A percentile compares a stretch with the other conserved stretches of the same genome.
These are phyloP conservation scores for Mycena sp. DNA, from an alignment of 1,284 basidiomycete species.

Conservation along the genomic window DNA sequence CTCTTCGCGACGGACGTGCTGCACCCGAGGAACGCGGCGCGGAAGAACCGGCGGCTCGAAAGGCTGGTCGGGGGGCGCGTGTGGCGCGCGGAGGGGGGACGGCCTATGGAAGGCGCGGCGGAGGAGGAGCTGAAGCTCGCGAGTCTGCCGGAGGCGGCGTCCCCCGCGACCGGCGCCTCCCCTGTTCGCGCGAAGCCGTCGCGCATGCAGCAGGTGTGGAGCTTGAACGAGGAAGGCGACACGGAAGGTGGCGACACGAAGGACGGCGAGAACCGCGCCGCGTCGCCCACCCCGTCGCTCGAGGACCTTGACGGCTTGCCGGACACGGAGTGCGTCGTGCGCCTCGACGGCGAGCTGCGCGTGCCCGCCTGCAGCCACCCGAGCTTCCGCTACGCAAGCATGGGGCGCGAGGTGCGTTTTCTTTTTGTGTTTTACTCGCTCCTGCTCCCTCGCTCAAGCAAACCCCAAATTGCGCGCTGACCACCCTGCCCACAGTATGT, in stretches of 20 bases:
- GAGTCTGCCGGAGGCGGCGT: conserved; percentile 6
- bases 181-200: not conserved
- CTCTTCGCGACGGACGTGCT: conserved; percentile 23
- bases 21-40: conserved; percentile 19
- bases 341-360: conserved; percentile 27
- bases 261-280: not conserved
- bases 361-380: conserved; percentile 28
- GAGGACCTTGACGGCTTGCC: conserved; percentile 16
- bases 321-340: conserved; percentile 18
- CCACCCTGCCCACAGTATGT: conserved; percentile 10
- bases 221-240: not conserved
- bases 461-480: not conserved
- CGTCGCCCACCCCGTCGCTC: conserved; percentile 22
- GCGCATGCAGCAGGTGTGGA: conserved; percentile 21
- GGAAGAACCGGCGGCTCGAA: conserved; percentile 20
- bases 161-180: too few relatives aligned
- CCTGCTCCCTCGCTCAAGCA: not conserved
- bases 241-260: too few relatives aligned
- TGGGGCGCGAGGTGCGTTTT: conserved; percentile 24
- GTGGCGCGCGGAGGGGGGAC: conserved; percentile 22
- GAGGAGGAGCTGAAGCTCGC: conserved; percentile 2
- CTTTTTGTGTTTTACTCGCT: not conserved
- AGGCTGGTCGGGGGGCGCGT: conserved; percentile 17
- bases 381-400: conserved; percentile 26
- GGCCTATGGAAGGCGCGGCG: conserved; percentile 13